Evolutionary conservation across 768 basidiomycete genomes (phyloP), one percentile per base, ranked within the genome.

Genomic region (Mycena galericulata): DNA sequence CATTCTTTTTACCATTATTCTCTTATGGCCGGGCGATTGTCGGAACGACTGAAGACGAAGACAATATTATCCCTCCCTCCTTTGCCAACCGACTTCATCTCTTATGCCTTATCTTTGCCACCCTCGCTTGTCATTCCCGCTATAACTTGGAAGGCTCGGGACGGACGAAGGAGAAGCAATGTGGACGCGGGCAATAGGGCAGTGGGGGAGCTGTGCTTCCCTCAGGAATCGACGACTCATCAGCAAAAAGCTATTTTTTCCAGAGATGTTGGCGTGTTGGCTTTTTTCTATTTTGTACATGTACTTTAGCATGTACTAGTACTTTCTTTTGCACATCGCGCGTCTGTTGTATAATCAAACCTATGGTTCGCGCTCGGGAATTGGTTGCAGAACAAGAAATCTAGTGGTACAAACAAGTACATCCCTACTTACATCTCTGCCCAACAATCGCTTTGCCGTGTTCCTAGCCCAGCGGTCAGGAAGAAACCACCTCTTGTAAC

Each of bases 391-490:
- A 53, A 58, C 43, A 62, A 27, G 59, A 17, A 29, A 40, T 45
- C 27, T 38, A 45, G 32, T 82, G 47, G n/a, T 53, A 70, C 69
- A 67, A 63, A 22, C 43, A 38, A 27, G 29, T 27, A 20, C 10
- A 17, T 26, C 30, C 17, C 57, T 81, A 96, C 83, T 95, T 96
- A 85, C 94, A 96, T 74, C 94, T 86, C 73, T 95, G 93, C 11
- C 90, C 89, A 12, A 96, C 91, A 69, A 96, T 95, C 8, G 88
- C 83, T 73, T 88, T 91, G 51, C 94, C 95, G 73, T 94, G 93
- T 75, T 96, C 94, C 91, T 94, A 18, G 50, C 30, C 11, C 22
- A 1, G 24, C 20, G 54, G 45, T 55, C 67, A 20, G 20, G 26
- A 34, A 6, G 27, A 3, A 32, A 26, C 62, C 50, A 49, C 57